phyloP scores from a whole-genome alignment of 768 basidiomycete species.

The Hortiboletus campestris region DNA sequence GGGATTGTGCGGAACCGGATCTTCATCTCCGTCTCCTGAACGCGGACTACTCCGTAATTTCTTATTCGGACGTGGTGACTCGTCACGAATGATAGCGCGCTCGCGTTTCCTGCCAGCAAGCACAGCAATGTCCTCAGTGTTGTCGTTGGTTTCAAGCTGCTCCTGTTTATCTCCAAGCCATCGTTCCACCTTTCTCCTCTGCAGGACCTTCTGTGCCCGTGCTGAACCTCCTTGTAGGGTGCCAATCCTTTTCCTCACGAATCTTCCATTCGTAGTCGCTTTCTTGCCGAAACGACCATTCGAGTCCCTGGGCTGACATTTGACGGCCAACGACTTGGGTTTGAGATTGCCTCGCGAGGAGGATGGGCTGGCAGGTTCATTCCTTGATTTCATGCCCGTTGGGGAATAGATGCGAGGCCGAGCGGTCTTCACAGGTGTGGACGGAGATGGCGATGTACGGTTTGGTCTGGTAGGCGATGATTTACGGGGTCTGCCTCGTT shows the following conservation, averaged over 20 bases:
- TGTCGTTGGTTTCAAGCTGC: slow-evolving; percentile 13
- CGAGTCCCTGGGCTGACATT: slow-evolving; percentile 56
- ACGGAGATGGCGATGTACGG: slow-evolving; percentile 8
- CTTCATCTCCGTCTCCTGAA: slow-evolving; percentile 28
- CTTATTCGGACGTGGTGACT: slow-evolving; percentile 27
- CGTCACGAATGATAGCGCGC: slow-evolving; percentile 20
- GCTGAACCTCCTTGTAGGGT: slow-evolving; percentile 27
- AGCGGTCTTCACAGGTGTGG: slow-evolving; percentile 9
- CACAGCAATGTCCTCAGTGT: slow-evolving; percentile 6
- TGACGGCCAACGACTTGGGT: slow-evolving; percentile 44
- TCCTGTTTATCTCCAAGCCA: slow-evolving; percentile 34
- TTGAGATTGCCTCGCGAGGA: slow-evolving; percentile 28
- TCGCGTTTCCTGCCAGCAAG: slow-evolving; percentile 26
- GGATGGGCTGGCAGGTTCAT: slow-evolving; percentile 23
- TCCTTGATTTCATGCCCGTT: slow-evolving; percentile 19
- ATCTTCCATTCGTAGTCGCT: slow-evolving; percentile 44
- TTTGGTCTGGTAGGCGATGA: slow-evolving; percentile 18
- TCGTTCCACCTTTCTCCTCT: slow-evolving; percentile 41
- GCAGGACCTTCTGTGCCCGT: slow-evolving; percentile 41
- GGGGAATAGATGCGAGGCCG: slow-evolving; percentile 19
- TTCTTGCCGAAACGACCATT: slow-evolving; percentile 73
- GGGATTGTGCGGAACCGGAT: slow-evolving; percentile 25
- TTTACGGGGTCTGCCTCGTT: slow-evolving; percentile 36
- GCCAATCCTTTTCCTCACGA: slow-evolving; percentile 36
- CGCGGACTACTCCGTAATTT: slow-evolving; percentile 20